Base-by-base conservation (phyloP, 306 rosid genomes). In the Cercis canadensis region DNA sequence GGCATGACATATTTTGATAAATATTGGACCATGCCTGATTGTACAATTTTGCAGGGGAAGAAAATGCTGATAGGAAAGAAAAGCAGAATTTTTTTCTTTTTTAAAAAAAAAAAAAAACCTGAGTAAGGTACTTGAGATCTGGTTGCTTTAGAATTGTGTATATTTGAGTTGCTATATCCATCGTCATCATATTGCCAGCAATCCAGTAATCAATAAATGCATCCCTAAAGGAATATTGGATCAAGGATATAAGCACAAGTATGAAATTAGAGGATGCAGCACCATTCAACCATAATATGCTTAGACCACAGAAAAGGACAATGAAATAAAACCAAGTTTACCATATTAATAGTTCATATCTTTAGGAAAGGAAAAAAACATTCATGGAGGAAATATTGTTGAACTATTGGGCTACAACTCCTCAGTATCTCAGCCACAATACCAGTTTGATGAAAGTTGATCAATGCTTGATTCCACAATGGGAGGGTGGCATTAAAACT, bases 151-250 rank as follows among this genome's bases (percentile, higher is more conserved):
- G 82, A 83, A 95, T 92, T 36, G 64, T 74, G 83, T 41, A 95
- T 57, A 95, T 86, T 75, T 95, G 99, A 61, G 97, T 85, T 58
- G 93, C 93, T 21, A 86, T 70, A 78, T 95, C 97, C 90, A 82
- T 79, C 0, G 93, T 92, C 90, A 92, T 67, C 96, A 89, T 73
- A 79, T 94, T 91, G 41, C 90, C 94, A 51, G 78, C 85, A 80
- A 95, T 71, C 99, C 99, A 95, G 80, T 87, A 91, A 81, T 92
- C 88, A 74, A 89, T 54, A 77, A 95, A 95, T 46, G 86, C 80
- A 56, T 89, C 86, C 89, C 99, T 95, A 39, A 21, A 79, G 74
- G 57, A 34, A 73, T 62, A 67, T 70, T 34, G 64, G 39, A 67
- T 19, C 60, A 50, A 67, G 58, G 65, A 73, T 40, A 59, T 70